Evolutionary conservation across 2,329 filamentous ascomycete genomes (phyloP).

Genomic region (Calonectria pseudoreteaudii): DNA sequence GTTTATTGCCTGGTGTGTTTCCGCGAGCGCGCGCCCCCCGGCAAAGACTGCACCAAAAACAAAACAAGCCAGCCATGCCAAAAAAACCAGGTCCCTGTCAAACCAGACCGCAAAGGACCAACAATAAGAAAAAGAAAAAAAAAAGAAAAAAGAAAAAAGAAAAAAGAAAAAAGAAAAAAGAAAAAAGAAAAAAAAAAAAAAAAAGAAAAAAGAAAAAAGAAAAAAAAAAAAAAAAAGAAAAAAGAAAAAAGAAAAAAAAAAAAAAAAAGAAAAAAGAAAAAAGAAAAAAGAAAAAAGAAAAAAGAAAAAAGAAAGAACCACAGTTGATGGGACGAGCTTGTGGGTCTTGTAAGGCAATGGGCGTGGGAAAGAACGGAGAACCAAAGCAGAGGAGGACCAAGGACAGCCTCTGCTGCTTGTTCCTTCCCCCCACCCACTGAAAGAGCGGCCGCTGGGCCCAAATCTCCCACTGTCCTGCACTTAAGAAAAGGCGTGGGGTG

Average conservation of each 20-base stretch:
- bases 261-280: too few relatives aligned
- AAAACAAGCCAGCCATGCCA: neutral
- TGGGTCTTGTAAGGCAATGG: conserved; percentile 2
- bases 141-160: too few relatives aligned
- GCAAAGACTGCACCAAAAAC: neutral
- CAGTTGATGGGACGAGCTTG: conserved; percentile 24
- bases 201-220: too few relatives aligned
- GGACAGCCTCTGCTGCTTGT: neutral
- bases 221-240: too few relatives aligned
- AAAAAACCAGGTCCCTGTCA: neutral
- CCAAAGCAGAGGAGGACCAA: neutral
- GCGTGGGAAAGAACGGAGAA: neutral
- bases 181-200: too few relatives aligned
- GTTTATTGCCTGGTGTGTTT: neutral
- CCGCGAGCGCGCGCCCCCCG: neutral
- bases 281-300: too few relatives aligned
- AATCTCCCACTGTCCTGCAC: neutral
- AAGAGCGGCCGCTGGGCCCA: neutral
- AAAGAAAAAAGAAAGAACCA: neutral
- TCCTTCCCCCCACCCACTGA: neutral
- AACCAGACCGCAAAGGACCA: neutral
- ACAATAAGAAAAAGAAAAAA: neutral
- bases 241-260: too few relatives aligned
- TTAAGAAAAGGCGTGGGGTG: neutral
- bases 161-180: too few relatives aligned